phyloP scores from a whole-genome alignment of 352 stramenopile species.

The Phytophthora vignae region DNA sequence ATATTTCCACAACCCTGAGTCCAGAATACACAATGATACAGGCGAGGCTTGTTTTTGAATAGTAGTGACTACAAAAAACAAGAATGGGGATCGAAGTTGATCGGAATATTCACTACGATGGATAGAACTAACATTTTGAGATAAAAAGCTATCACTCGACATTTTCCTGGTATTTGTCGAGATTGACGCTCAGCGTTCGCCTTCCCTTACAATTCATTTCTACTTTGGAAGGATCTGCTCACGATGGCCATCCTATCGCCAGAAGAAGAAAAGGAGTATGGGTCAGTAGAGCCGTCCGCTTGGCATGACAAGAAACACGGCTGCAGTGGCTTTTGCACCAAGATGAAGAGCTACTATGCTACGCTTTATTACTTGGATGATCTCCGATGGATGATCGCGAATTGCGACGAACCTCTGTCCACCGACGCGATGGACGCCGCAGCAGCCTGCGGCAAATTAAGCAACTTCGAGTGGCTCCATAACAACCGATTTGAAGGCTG shows the following conservation, averaged over 20 bases:
- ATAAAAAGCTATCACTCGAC: too few relatives aligned
- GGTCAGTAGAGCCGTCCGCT: background rate
- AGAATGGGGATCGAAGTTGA: too few relatives aligned
- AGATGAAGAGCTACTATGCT: slow-evolving; percentile 17
- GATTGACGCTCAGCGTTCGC: too few relatives aligned
- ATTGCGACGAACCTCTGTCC: slow-evolving; percentile 23
- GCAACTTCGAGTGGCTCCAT: background rate
- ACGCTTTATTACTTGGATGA: background rate
- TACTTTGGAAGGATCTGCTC: background rate
- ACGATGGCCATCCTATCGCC: slow-evolving; percentile 4
- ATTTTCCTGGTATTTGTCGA: too few relatives aligned
- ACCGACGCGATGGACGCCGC: slow-evolving; percentile 28
- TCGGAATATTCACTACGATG: too few relatives aligned
- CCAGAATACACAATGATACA: too few relatives aligned
- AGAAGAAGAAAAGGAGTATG: slow-evolving; percentile 9
- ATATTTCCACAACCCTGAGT: too few relatives aligned
- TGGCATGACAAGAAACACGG: slow-evolving; percentile 22
- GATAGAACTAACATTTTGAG: too few relatives aligned
- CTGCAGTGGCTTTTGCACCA: slow-evolving; percentile 14
- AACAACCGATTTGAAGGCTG: background rate
- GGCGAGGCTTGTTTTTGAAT: too few relatives aligned
- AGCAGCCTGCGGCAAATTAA: background rate
- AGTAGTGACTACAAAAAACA: too few relatives aligned
- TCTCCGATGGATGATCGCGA: slow-evolving; percentile 17
- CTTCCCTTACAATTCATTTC: background rate